Conservation (phyloP, 2,329 filamentous ascomycete species). For the Colletotrichum abscissum region DNA sequence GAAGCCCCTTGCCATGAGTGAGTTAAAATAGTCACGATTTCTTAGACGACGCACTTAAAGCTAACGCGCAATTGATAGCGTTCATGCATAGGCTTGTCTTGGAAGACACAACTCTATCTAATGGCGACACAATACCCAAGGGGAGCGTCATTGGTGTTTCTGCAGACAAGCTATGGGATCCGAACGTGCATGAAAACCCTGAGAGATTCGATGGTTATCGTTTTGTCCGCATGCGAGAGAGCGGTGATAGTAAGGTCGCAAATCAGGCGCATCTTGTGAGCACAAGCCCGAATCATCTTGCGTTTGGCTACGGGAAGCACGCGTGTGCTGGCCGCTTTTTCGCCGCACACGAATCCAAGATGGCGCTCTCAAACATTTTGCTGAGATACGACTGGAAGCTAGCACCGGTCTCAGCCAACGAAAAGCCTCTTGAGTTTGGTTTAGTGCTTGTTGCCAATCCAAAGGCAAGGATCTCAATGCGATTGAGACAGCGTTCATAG, state of each 20-base stretch:
- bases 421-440: not conserved
- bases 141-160: not conserved
- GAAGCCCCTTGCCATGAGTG: not conserved
- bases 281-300: conserved; percentile 47
- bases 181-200: conserved; percentile 38
- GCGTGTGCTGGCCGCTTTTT: conserved; percentile 57
- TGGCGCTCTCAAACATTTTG: conserved; percentile 51
- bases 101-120: not conserved
- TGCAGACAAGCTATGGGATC: conserved; percentile 6
- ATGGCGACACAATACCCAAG: not conserved
- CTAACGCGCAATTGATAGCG: too few species aligned
- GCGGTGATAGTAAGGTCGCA: too few species aligned
- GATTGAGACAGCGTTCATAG: not conserved
- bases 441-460: not conserved
- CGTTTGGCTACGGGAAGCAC: conserved; percentile 51
- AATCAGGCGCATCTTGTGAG: conserved; percentile 33
- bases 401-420: not conserved
- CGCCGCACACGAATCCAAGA: conserved; percentile 57
- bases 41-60: not conserved
- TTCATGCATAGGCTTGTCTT: too few species aligned
- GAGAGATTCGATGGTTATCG: conserved; percentile 44
- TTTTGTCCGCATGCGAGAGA: conserved; percentile 43
- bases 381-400: conserved; percentile 49
- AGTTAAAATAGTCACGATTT: not conserved
- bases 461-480: not conserved